Conservation (phyloP, 306 rosid species). For the Ammopiptanthus mongolicus region DNA sequence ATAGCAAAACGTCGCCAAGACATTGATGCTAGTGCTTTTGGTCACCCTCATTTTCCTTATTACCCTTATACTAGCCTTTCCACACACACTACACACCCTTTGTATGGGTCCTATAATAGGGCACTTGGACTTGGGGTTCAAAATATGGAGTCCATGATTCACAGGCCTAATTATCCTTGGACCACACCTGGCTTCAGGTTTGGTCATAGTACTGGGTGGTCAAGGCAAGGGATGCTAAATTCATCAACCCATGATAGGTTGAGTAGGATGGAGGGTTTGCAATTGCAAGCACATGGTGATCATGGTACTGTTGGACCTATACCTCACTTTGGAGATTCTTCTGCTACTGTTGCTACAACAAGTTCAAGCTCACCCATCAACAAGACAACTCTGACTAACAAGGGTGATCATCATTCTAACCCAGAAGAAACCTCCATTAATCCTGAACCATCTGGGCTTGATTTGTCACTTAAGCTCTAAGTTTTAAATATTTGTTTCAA, state of each 20-base stretch:
- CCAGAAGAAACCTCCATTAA: neutral
- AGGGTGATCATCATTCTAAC: neutral
- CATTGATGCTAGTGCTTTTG: neutral
- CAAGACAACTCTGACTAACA: neutral
- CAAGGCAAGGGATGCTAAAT: neutral
- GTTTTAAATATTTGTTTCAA: neutral
- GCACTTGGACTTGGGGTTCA: slow-evolving; percentile 47
- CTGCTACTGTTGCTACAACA: neutral
- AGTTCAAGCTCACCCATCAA: neutral
- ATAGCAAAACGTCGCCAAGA: slow-evolving; percentile 44
- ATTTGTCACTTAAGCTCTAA: slow-evolving; percentile 54
- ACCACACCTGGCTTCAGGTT: neutral
- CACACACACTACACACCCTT: neutral
- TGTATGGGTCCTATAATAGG: slow-evolving; percentile 19
- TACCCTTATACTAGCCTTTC: slow-evolving; percentile 26
- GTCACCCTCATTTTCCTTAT: neutral
- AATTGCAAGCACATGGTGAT: neutral
- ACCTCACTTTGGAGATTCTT: neutral
- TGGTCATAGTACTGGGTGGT: slow-evolving; percentile 5
- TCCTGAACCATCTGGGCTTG: slow-evolving; percentile 20
- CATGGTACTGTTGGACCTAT: neutral
- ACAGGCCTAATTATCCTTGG: slow-evolving; percentile 37
- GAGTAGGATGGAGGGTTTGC: slow-evolving; percentile 9
- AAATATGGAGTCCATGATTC: slow-evolving; percentile 47
- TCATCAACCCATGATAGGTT: slow-evolving; percentile 8